Conservation (phyloP, 352 stramenopile genomes). For the Paralagenidium karlingii region DNA sequence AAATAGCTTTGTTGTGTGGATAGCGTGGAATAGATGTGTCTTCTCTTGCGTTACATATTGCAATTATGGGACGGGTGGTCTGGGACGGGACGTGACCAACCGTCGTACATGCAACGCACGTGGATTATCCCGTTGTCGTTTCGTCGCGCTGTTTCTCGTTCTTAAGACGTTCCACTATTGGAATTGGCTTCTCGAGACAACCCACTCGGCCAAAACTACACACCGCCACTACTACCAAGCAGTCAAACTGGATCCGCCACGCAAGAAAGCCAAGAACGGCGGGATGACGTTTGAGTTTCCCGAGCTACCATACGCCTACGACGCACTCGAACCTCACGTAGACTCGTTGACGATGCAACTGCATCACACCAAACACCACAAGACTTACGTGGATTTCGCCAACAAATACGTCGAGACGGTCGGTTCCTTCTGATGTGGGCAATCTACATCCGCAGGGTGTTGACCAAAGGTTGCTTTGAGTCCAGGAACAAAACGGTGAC, state of each 20-base stretch:
- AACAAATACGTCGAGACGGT: constrained; percentile 33
- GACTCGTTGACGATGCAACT: constrained; percentile 38
- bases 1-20: too few species aligned
- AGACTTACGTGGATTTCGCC: constrained; percentile 22
- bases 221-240: too few species aligned
- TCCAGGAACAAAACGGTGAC: constrained; percentile 16
- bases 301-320: constrained; percentile 36
- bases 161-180: too few species aligned
- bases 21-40: too few species aligned
- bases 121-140: too few species aligned
- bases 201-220: too few species aligned
- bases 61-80: too few species aligned
- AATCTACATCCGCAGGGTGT: constrained; percentile 11
- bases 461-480: constrained; percentile 5
- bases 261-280: constrained; percentile 6
- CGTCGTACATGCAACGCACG: too few species aligned
- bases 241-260: constrained; percentile 49
- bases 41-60: too few species aligned
- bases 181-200: too few species aligned
- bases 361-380: constrained; percentile 50
- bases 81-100: too few species aligned
- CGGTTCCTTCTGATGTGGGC: constrained; percentile 21
- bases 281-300: constrained; percentile 16
- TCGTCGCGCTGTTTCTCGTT: too few species aligned
- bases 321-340: constrained; percentile 35